Evolutionary conservation across 192 early-diverging fungal species (phyloP).

Genomic region (Gaertneriomyces sp.): DNA sequence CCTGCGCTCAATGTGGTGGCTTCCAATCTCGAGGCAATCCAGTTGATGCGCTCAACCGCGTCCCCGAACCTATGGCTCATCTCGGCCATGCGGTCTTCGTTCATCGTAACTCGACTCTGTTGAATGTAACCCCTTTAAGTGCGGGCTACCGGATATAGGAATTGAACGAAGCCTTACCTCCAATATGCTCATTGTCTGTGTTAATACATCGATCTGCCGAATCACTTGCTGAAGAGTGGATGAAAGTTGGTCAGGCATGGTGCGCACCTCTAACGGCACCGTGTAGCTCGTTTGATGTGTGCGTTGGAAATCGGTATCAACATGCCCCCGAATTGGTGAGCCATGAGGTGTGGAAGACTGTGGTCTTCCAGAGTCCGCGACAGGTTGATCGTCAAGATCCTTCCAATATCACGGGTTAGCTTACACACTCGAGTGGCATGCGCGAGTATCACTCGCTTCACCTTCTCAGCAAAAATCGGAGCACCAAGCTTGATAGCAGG

Average conservation of each 20-base stretch:
- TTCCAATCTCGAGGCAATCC: constrained; percentile 7
- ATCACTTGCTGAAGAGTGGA: constrained; percentile 46
- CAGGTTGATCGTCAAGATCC: constrained; percentile 9
- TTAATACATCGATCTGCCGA: constrained; percentile 53
- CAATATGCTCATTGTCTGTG: constrained; percentile 59
- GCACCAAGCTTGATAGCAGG: constrained; percentile 28
- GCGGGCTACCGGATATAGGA: not conserved
- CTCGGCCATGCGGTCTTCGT: constrained; percentile 47
- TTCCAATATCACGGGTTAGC: not conserved
- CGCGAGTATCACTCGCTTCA: constrained; percentile 5
- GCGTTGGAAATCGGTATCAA: not conserved
- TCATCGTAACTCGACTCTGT: constrained; percentile 51
- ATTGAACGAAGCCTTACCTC: constrained; percentile 35
- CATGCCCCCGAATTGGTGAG: not conserved
- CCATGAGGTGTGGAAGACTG: not conserved
- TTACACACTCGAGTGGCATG: not conserved
- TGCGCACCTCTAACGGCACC: constrained; percentile 29
- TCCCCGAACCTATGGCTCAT: constrained; percentile 26
- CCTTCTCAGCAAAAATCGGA: constrained; percentile 25
- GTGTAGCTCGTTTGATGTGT: constrained; percentile 15
- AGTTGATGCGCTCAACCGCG: constrained; percentile 24
- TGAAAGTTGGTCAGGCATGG: constrained; percentile 43
- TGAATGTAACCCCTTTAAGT: not conserved
- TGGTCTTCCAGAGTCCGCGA: not conserved
- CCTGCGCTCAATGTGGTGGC: too few species aligned